A percentile compares a stretch with the other conserved stretches of the same genome.
Conservation (phyloP, 805 yeast genomes). For the Saccharomycopsis malanga region DNA sequence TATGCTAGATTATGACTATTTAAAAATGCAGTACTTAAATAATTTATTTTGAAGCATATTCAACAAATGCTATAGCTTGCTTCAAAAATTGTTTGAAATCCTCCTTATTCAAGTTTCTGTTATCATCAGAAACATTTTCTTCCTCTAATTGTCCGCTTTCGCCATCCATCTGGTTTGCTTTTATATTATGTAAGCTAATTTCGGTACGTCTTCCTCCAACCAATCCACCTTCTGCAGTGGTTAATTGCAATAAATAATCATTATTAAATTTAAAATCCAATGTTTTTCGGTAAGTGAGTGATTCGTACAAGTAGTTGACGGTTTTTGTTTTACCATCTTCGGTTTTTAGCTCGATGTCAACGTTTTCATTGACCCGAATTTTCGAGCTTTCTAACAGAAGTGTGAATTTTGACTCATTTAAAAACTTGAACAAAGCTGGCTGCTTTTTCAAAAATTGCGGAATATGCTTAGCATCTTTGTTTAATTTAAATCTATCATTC, state of each 20-base stretch:
- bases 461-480: conserved; percentile 21
- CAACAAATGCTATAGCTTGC: conserved; percentile 3
- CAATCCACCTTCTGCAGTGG: conserved; percentile 44
- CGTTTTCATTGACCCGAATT: conserved; percentile 31
- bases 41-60: no score
- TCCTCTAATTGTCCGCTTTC: conserved; percentile 18
- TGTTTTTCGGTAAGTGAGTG: conserved; percentile 35
- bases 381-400: conserved; percentile 32
- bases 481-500: conserved; percentile 25
- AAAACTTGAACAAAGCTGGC: conserved; percentile 34
- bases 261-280: conserved; percentile 33
- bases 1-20: no score
- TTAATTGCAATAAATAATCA: conserved; percentile 32
- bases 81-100: conserved; percentile 8
- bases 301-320: conserved; percentile 37
- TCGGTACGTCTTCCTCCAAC: conserved; percentile 45
- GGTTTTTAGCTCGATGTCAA: conserved; percentile 27
- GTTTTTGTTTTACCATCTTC: conserved; percentile 29
- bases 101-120: background rate
- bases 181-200: conserved; percentile 34
- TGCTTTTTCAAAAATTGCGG: conserved; percentile 21
- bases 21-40: no score
- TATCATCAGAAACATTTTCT: conserved; percentile 3
- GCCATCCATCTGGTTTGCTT: background rate
- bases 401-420: conserved; percentile 31